These are phyloP conservation scores for Russula sp. DNA, from an alignment of 768 basidiomycete genomes.

Conservation along the genomic window DNA sequence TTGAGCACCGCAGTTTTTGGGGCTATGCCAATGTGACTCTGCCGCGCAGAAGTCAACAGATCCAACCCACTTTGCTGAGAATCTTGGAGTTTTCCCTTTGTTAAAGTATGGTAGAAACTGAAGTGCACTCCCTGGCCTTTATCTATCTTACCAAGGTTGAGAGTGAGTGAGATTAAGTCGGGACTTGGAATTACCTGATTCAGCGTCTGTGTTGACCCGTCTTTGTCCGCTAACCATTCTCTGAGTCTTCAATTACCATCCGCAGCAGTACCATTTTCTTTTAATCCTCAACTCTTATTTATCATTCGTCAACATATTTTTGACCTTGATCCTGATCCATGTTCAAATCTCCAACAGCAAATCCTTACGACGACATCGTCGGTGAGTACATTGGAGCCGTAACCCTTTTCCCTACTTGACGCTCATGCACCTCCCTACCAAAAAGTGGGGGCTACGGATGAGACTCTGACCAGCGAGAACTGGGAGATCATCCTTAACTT, in stretches of 20 bases:
- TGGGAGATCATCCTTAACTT: constrained; percentile 93
- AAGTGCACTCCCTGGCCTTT: too few relatives aligned
- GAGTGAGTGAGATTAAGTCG: too few relatives aligned
- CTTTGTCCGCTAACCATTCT: background rate
- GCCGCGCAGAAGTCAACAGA: too few relatives aligned
- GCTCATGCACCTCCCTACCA: background rate
- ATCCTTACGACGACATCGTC: constrained; percentile 85
- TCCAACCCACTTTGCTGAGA: too few relatives aligned
- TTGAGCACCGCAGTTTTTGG: too few relatives aligned
- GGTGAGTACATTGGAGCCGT: constrained; percentile 40
- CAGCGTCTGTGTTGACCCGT: too few relatives aligned
- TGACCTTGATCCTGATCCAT: constrained; percentile 34
- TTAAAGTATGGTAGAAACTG: too few relatives aligned
- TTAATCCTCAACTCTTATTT: background rate
- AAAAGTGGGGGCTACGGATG: constrained; percentile 92
- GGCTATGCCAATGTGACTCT: too few relatives aligned
- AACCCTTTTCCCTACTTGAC: background rate
- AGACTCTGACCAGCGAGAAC: constrained; percentile 90
- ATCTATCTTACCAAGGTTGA: too few relatives aligned
- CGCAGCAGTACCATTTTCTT: constrained; percentile 1
- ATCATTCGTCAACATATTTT: background rate
- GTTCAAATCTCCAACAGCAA: constrained; percentile 60
- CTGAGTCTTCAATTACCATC: background rate
- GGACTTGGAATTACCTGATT: too few relatives aligned
- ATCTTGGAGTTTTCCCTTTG: too few relatives aligned